phyloP scores from a whole-genome alignment of 2,329 filamentous ascomycete species.

The Aspergillus pseudoviridinutans region DNA sequence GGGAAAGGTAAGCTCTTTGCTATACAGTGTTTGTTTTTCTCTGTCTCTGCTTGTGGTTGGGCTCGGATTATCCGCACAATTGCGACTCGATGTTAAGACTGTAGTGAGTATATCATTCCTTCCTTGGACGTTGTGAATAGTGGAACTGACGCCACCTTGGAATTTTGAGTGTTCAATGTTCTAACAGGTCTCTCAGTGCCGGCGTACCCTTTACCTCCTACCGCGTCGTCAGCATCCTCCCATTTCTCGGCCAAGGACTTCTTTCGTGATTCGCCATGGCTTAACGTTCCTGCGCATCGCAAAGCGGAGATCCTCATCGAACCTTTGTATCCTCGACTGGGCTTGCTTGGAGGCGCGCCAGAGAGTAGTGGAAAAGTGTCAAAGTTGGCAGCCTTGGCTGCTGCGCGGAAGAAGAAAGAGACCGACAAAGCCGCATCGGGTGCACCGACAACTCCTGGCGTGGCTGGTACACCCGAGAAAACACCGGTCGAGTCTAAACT shows the following conservation, averaged over 20 bases:
- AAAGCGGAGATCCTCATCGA: conserved; percentile 61
- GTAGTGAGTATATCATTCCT: conserved; percentile 14
- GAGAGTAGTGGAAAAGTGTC: conserved; percentile 67
- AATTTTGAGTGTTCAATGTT: conserved; percentile 28
- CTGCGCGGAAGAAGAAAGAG: conserved; percentile 78
- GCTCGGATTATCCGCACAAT: conserved; percentile 17
- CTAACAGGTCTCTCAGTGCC: conserved; percentile 37
- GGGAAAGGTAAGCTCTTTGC: conserved; percentile 24
- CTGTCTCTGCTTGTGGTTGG: conserved; percentile 16
- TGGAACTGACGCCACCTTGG: conserved; percentile 29
- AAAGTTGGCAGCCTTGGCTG: conserved; percentile 86
- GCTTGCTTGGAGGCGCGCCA: conserved; percentile 72
- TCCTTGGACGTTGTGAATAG: conserved; percentile 12
- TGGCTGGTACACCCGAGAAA: conserved; percentile 6
- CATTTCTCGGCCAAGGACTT: conserved; percentile 54
- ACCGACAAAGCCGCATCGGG: conserved; percentile 51
- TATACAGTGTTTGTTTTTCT: conserved; percentile 1
- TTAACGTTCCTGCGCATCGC: conserved; percentile 64
- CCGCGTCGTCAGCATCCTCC: conserved; percentile 19
- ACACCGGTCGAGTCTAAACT: conserved; percentile 18
- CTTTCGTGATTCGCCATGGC: conserved; percentile 84
- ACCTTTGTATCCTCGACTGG: conserved; percentile 55
- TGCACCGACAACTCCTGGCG: conserved; percentile 2
- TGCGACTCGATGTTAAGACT: neutral
- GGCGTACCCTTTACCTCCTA: conserved; percentile 23